These are phyloP conservation scores for Sporothrix curviconia DNA, from an alignment of 2,329 filamentous ascomycete species.

Conservation along the genomic window DNA sequence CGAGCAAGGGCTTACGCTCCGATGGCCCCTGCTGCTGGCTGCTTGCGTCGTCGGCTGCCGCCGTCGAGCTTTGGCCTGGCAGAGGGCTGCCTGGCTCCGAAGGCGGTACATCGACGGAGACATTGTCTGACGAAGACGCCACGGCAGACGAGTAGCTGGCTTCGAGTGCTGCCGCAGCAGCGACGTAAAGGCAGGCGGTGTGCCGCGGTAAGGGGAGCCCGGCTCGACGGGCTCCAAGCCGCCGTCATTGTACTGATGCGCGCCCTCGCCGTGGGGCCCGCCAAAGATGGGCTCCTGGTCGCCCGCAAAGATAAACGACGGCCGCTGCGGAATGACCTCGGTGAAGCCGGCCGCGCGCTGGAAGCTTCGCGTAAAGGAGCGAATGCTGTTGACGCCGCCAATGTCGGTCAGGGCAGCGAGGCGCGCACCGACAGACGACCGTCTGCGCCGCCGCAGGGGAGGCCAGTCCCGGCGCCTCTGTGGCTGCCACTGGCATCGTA, in stretches of 20 bases:
- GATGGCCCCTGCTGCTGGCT: neutral
- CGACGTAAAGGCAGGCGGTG: slow-evolving; percentile 28
- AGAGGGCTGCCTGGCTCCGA: slow-evolving; percentile 12
- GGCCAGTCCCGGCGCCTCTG: slow-evolving; percentile 13
- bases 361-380: slow-evolving; percentile 89
- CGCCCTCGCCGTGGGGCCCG: slow-evolving; percentile 22
- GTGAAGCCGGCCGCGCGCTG: slow-evolving; percentile 82
- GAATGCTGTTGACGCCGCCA: slow-evolving; percentile 87
- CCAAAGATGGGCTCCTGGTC: slow-evolving; percentile 43
- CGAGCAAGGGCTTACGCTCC: slow-evolving; percentile 40
- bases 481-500: slow-evolving; percentile 6
- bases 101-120: neutral
- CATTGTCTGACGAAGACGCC: slow-evolving; percentile 11
- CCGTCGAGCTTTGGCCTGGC: slow-evolving; percentile 29
- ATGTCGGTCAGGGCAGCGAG: slow-evolving; percentile 59
- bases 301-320: slow-evolving; percentile 62
- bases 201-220: slow-evolving; percentile 22
- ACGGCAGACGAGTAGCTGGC: slow-evolving; percentile 23
- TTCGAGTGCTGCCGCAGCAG: slow-evolving; percentile 49
- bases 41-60: neutral
- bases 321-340: slow-evolving; percentile 75
- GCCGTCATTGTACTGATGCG: slow-evolving; percentile 35
- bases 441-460: slow-evolving; percentile 9
- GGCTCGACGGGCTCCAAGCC: slow-evolving; percentile 33
- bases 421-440: slow-evolving; percentile 21